phyloP scores from a whole-genome alignment of 352 stramenopile species.

The Phytophthora brassicae region DNA sequence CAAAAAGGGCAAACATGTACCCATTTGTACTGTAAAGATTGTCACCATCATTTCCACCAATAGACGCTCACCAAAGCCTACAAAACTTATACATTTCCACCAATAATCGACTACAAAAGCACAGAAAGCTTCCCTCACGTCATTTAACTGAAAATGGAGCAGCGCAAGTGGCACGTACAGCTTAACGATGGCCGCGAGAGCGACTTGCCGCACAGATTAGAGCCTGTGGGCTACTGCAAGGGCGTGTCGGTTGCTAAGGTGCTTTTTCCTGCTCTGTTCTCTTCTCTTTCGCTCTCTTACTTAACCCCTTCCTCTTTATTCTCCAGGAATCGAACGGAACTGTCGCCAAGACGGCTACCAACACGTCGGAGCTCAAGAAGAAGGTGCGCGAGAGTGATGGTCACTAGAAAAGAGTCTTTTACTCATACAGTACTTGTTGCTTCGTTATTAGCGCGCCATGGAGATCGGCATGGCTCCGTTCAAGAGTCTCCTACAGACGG shows the following conservation, averaged over 20 bases:
- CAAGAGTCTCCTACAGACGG: slow-evolving; percentile 93
- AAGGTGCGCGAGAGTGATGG: slow-evolving; percentile 51
- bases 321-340: slow-evolving; percentile 54
- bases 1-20: too few species aligned
- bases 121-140: not conserved
- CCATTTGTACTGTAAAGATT: not conserved
- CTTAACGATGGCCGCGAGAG: slow-evolving; percentile 77
- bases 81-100: not conserved
- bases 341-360: slow-evolving; percentile 61
- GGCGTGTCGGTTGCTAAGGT: slow-evolving; percentile 67
- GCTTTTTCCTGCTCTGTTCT: not conserved
- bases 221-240: slow-evolving; percentile 69
- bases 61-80: not conserved
- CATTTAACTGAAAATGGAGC: slow-evolving; percentile 33
- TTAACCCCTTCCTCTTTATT: not conserved
- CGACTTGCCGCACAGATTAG: slow-evolving; percentile 58
- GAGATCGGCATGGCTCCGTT: slow-evolving; percentile 90
- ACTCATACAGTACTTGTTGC: not conserved
- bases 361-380: slow-evolving; percentile 86
- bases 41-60: not conserved
- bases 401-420: not conserved
- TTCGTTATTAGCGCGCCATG: slow-evolving; percentile 72
- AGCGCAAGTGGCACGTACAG: slow-evolving; percentile 79
- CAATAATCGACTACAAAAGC: not conserved
- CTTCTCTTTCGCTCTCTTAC: not conserved